Percentiles rank a stretch among this genome's conserved stretches.
These are phyloP conservation scores for Eucalyptus shirleyi DNA, from an alignment of 345 rosid genomes.

Conservation along the genomic window DNA sequence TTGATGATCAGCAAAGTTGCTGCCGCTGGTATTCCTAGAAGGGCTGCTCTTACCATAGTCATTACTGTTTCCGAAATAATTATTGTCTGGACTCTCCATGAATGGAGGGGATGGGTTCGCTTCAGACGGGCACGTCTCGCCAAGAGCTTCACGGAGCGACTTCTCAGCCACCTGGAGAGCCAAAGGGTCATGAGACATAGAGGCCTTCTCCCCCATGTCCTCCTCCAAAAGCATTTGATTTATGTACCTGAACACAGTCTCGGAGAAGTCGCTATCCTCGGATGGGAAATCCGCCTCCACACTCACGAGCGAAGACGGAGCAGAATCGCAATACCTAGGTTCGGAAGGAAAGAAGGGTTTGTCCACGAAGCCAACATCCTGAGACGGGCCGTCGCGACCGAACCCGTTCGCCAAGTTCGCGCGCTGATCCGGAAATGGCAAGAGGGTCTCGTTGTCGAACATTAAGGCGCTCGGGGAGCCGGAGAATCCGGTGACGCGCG, in stretches of 20 bases:
- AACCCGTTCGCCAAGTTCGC: background rate
- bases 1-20: conserved; percentile 28
- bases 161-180: conserved; percentile 51
- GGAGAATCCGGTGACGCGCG: background rate
- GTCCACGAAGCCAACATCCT: conserved; percentile 17
- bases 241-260: conserved; percentile 37
- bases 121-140: conserved; percentile 5
- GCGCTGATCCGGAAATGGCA: conserved; percentile 13
- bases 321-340: background rate
- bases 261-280: conserved; percentile 37
- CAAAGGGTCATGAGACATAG: conserved; percentile 24
- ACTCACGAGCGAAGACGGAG: background rate
- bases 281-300: conserved; percentile 22
- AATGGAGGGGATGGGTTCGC: background rate
- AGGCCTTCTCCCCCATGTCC: conserved; percentile 33
- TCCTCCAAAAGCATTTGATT: conserved; percentile 58
- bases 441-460: conserved; percentile 11
- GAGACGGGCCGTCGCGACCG: background rate
- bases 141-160: conserved; percentile 32
- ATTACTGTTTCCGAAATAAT: conserved; percentile 1
- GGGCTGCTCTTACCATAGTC: conserved; percentile 10
- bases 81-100: conserved; percentile 6
- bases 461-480: conserved; percentile 8
- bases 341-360: conserved; percentile 2
- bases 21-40: conserved; percentile 1